Conservation (phyloP, 1,139 yeast genomes). For the Debaryomycetaceae sp. region DNA sequence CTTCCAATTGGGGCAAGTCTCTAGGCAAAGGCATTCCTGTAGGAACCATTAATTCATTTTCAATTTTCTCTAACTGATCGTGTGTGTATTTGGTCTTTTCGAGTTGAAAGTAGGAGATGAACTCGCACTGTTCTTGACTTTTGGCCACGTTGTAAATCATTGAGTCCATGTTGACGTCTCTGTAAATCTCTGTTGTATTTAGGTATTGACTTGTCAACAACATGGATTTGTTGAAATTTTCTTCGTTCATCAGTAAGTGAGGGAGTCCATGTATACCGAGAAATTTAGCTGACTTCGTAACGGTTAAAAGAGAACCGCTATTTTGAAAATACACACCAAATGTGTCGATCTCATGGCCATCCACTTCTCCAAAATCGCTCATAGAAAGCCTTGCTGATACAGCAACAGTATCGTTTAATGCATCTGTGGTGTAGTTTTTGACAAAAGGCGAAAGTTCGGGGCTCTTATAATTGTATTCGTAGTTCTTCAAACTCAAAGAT, state of each 20-base stretch:
- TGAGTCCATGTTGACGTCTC: slow-evolving; percentile 33
- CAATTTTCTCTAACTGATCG: slow-evolving; percentile 57
- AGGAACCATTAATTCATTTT: slow-evolving; percentile 68
- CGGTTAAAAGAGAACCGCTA: slow-evolving; percentile 63
- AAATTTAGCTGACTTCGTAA: slow-evolving; percentile 71
- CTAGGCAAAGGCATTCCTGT: slow-evolving; percentile 67
- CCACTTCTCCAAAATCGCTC: slow-evolving; percentile 40
- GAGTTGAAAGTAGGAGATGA: slow-evolving; percentile 63
- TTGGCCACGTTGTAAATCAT: slow-evolving; percentile 34
- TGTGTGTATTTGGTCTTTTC: slow-evolving; percentile 53
- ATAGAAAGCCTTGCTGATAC: slow-evolving; percentile 24
- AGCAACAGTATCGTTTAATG: slow-evolving; percentile 29
- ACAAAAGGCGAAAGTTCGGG: slow-evolving; percentile 16
- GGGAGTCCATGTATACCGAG: slow-evolving; percentile 60
- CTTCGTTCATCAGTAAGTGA: slow-evolving; percentile 47
- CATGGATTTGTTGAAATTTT: slow-evolving; percentile 39
- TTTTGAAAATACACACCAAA: slow-evolving; percentile 69
- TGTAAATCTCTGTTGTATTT: slow-evolving; percentile 37
- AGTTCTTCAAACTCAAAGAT: slow-evolving; percentile 18
- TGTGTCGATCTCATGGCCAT: slow-evolving; percentile 44
- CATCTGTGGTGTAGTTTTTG: slow-evolving; percentile 10
- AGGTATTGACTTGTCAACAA: slow-evolving; percentile 35
- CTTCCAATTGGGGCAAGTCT: slow-evolving; percentile 50
- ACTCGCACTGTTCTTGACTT: slow-evolving; percentile 64
- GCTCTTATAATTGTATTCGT: slow-evolving; percentile 22